Conservation (phyloP, 129 eudicot genomes). For the Artemisia tridentata region DNA sequence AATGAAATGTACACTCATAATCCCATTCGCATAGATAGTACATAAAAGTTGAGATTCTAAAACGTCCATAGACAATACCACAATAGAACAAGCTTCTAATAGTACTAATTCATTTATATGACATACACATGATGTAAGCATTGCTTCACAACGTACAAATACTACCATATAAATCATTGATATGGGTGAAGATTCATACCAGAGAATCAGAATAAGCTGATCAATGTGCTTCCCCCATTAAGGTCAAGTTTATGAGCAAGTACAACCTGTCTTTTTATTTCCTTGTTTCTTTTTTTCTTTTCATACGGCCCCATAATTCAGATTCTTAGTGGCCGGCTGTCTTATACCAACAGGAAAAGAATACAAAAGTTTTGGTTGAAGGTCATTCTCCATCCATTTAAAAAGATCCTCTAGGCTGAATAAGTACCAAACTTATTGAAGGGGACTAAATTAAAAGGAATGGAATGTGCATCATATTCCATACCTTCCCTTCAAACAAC, state of each 20-base stretch:
- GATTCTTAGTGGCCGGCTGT: constrained; percentile 29
- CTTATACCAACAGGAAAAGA: constrained; percentile 33
- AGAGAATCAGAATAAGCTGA: constrained; percentile 41
- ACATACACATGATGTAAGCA: constrained; percentile 22
- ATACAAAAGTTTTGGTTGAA: constrained; percentile 38
- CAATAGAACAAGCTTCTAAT: neutral
- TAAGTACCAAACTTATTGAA: constrained; percentile 74
- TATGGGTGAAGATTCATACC: constrained; percentile 45
- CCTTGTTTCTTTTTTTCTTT: constrained; percentile 7
- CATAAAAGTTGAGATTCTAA: constrained; percentile 1
- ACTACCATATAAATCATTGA: constrained; percentile 24
- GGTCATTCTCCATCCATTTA: constrained; percentile 36
- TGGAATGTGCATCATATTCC: constrained; percentile 64
- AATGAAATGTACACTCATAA: neutral
- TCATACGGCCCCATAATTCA: constrained; percentile 35
- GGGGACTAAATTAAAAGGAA: constrained; percentile 50
- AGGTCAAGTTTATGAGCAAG: constrained; percentile 48
- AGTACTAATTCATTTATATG: constrained; percentile 9
- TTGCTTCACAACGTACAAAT: constrained; percentile 17
- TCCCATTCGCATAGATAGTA: neutral
- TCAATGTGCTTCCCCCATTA: constrained; percentile 34
- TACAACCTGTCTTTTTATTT: constrained; percentile 45
- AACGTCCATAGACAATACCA: neutral
- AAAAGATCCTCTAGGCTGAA: constrained; percentile 39
- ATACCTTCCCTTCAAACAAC: constrained; percentile 62